Conservation (phyloP, 2,329 filamentous ascomycete species). For the Chrysosphaeria jannelii region DNA sequence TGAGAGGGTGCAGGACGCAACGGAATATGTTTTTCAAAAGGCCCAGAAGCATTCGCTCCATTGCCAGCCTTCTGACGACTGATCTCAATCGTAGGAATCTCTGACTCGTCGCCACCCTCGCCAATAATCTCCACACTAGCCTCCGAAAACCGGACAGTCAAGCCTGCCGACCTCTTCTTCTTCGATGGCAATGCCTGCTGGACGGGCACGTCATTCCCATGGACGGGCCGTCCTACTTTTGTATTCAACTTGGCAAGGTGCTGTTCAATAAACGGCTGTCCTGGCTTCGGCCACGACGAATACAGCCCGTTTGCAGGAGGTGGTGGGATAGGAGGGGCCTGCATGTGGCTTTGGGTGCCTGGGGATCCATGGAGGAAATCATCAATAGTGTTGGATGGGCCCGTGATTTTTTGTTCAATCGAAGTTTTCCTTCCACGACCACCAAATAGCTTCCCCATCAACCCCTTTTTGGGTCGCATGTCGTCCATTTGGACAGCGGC, state of each 20-base stretch:
- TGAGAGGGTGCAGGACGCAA: too few relatives aligned
- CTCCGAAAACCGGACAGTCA: conserved; percentile 46
- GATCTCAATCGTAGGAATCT: conserved; percentile 40
- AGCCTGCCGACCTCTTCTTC: too few relatives aligned
- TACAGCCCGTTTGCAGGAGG: background rate
- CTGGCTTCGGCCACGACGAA: background rate
- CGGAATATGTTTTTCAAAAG: too few relatives aligned
- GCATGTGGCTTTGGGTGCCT: too few relatives aligned
- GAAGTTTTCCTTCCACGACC: conserved; percentile 10
- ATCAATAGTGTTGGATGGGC: conserved; percentile 13
- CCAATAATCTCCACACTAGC: conserved; percentile 56
- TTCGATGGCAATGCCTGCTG: too few relatives aligned
- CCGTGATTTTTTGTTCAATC: conserved; percentile 10
- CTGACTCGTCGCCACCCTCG: conserved; percentile 68
- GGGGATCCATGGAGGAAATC: conserved; percentile 25
- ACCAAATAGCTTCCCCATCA: conserved; percentile 33
- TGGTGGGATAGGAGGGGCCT: background rate
- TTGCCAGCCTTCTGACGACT: too few relatives aligned
- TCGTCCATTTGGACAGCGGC: conserved; percentile 9
- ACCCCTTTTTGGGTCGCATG: conserved; percentile 13
- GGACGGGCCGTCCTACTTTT: too few relatives aligned
- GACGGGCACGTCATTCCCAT: too few relatives aligned
- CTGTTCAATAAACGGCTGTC: too few relatives aligned
- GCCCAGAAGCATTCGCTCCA: too few relatives aligned
- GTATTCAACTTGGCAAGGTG: too few relatives aligned